These are phyloP conservation scores for Closterium sp. DNA, from an alignment of 139 green algal species.

Conservation along the genomic window DNA sequence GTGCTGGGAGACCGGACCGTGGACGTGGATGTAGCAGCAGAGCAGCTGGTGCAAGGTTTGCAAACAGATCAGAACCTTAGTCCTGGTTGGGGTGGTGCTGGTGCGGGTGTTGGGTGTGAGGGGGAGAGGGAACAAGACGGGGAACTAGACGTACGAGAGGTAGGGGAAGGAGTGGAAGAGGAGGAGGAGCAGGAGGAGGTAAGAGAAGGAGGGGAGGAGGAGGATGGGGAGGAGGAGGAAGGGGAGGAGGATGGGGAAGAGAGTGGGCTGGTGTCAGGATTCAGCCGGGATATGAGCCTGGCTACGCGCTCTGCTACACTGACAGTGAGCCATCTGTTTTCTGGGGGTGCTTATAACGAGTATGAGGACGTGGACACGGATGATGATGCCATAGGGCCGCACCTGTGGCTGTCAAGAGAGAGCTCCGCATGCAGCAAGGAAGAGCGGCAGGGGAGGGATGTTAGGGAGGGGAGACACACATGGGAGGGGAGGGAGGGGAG, in stretches of 20 bases:
- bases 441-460: not conserved
- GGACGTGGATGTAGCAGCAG: not conserved
- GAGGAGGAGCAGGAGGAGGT: not conserved
- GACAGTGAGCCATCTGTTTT: not conserved
- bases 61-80: not conserved
- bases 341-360: not conserved
- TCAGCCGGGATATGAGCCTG: not conserved
- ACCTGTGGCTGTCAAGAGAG: not conserved
- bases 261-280: not conserved
- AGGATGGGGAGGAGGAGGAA: not conserved
- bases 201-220: not conserved
- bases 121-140: not conserved
- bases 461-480: not conserved
- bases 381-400: not conserved
- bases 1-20: too few species aligned
- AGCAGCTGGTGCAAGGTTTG: not conserved
- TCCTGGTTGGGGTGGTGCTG: not conserved
- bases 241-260: not conserved
- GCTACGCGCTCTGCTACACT: not conserved
- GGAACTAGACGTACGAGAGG: not conserved
- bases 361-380: not conserved
- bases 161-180: not conserved
- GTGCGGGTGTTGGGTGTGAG: not conserved
- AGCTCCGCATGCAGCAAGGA: not conserved
- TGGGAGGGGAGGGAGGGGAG: not conserved